A percentile compares a stretch with the other conserved stretches of the same genome.
Conservation (phyloP, 2,329 filamentous ascomycete genomes). For the Magnaporthales sp. region DNA sequence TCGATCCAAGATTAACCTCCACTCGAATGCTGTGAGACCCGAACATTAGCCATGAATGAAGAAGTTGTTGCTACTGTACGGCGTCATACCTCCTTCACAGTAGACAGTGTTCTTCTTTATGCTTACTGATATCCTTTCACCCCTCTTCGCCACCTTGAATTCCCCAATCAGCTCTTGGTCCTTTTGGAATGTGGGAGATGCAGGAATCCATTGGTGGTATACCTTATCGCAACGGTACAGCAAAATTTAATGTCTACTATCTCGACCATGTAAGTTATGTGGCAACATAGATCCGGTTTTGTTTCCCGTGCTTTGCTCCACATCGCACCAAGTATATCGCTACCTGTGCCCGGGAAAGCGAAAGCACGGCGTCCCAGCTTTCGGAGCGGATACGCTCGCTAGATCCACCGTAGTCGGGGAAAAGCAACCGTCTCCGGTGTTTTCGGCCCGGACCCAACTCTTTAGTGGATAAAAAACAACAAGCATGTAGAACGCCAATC, state of each 20-base stretch:
- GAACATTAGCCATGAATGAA: neutral
- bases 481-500: neutral
- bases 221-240: neutral
- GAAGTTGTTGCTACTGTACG: neutral
- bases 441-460: neutral
- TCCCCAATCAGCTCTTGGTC: neutral
- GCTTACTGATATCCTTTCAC: neutral
- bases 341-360: neutral
- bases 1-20: neutral
- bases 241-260: neutral
- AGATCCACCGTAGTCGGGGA: neutral
- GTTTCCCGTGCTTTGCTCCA: neutral
- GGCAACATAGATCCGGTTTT: neutral
- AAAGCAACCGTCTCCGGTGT: neutral
- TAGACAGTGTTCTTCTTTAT: neutral
- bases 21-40: neutral
- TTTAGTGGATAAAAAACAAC: neutral
- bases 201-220: neutral
- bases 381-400: neutral
- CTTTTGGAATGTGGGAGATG: neutral
- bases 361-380: neutral
- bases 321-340: neutral
- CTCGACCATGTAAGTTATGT: neutral
- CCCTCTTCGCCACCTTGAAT: neutral
- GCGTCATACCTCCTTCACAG: neutral